These are phyloP conservation scores for Colletotrichum paranaense DNA, from an alignment of 2,329 filamentous ascomycete species.

Conservation along the genomic window DNA sequence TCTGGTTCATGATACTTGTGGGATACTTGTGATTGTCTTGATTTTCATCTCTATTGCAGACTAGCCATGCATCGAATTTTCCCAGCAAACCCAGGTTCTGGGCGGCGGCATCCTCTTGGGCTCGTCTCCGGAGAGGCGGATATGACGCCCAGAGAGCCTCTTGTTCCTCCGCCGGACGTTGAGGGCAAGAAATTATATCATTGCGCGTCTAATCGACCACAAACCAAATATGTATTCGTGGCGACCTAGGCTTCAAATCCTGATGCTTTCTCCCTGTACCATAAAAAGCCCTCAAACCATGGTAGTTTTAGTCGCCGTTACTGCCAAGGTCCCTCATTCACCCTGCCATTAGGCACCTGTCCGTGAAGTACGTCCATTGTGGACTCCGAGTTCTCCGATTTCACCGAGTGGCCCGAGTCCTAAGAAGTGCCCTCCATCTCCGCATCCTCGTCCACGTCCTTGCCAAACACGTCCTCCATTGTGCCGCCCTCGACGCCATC, in stretches of 20 bases:
- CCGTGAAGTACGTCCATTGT: background rate
- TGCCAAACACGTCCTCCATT: conserved; percentile 66
- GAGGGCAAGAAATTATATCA: background rate
- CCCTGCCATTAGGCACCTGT: background rate
- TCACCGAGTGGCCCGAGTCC: background rate
- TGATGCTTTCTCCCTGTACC: background rate
- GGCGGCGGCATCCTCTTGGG: background rate
- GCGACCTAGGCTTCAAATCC: background rate
- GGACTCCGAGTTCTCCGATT: background rate
- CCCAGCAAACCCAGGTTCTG: background rate
- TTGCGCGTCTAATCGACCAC: background rate
- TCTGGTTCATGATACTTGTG: background rate
- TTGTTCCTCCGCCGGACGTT: background rate
- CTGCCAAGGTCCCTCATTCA: background rate
- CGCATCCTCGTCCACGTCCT: conserved; percentile 68
- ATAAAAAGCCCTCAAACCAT: background rate
- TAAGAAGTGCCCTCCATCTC: conserved; percentile 44
- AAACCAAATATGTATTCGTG: too few relatives aligned
- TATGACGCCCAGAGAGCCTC: background rate
- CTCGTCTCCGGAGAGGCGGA: background rate
- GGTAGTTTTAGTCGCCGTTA: background rate
- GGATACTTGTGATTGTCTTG: background rate
- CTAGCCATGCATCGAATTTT: background rate
- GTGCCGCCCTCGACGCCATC: conserved; percentile 62
- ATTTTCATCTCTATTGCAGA: background rate